A percentile compares a stretch with the other conserved stretches of the same genome.
These are phyloP conservation scores for Aspergillus candidus DNA, from an alignment of 2,329 filamentous ascomycete genomes.

Conservation along the genomic window DNA sequence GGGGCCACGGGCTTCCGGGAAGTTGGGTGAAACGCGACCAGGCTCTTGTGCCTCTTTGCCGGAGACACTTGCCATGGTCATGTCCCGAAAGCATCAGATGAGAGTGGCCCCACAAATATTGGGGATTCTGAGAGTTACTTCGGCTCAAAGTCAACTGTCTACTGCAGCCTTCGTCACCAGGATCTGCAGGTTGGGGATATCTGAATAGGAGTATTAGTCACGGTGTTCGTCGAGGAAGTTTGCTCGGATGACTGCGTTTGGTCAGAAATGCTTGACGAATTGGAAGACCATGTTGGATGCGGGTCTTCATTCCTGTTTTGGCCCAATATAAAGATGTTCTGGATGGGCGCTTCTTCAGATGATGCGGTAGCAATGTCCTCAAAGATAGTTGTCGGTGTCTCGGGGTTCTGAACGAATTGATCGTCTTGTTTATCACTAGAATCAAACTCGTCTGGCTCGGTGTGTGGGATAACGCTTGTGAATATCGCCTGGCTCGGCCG, in stretches of 20 bases:
- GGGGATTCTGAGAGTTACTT: constrained; percentile 52
- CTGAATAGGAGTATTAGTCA: constrained; percentile 49
- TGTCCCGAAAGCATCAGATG: constrained; percentile 71
- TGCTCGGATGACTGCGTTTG: constrained; percentile 62
- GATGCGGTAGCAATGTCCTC: constrained; percentile 85
- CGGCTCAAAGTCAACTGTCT: constrained; percentile 70
- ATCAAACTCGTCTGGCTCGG: constrained; percentile 37
- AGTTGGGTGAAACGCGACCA: constrained; percentile 66
- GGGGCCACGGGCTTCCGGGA: constrained; percentile 45
- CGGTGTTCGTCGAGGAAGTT: constrained; percentile 41
- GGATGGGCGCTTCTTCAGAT: constrained; percentile 69
- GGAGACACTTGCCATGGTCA: constrained; percentile 64
- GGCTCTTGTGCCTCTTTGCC: constrained; percentile 71
- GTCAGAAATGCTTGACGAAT: constrained; percentile 68
- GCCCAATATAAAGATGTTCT: constrained; percentile 82
- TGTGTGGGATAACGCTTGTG: constrained; percentile 51
- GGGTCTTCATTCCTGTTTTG: constrained; percentile 53
- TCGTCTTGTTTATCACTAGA: constrained; percentile 21
- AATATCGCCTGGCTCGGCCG: constrained; percentile 73
- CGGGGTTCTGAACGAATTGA: constrained; percentile 48
- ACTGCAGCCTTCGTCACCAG: constrained; percentile 80
- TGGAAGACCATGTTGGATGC: constrained; percentile 63
- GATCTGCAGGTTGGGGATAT: constrained; percentile 69
- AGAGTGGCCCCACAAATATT: constrained; percentile 70
- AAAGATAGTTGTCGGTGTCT: constrained; percentile 92